A percentile compares a stretch with the other conserved stretches of the same genome.
These are phyloP conservation scores for Cornus florida DNA, from an alignment of 148 eudicot genomes.

Conservation along the genomic window DNA sequence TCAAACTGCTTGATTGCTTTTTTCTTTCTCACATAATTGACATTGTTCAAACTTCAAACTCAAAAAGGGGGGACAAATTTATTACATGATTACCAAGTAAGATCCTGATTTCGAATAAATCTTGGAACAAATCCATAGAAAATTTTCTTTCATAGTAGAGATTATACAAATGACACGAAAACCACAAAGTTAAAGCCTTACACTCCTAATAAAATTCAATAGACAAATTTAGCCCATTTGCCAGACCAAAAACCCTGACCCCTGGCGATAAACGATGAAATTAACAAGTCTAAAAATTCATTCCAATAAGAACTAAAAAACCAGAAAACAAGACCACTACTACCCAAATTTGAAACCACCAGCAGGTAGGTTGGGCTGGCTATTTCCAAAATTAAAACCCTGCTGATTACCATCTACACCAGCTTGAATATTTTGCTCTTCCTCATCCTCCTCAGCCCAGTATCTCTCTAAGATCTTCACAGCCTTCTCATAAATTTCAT, in stretches of 20 bases:
- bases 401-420: conserved; percentile 12
- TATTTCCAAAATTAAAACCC: conserved; percentile 23
- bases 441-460: conserved; percentile 31
- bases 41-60: background rate
- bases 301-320: conserved; percentile 6
- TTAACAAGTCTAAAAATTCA: conserved; percentile 5
- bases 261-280: background rate
- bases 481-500: conserved; percentile 29
- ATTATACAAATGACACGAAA: background rate
- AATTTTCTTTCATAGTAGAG: background rate
- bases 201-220: background rate
- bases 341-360: conserved; percentile 27
- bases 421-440: conserved; percentile 9
- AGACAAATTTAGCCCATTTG: conserved; percentile 11
- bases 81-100: background rate
- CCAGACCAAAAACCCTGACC: conserved; percentile 27
- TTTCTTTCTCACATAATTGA: too few relatives aligned
- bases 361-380: conserved; percentile 18
- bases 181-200: background rate
- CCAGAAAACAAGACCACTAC: background rate
- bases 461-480: conserved; percentile 29
- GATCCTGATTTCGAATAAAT: background rate
- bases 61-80: background rate
- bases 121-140: background rate
- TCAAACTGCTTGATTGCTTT: too few relatives aligned